Evolutionary conservation across 345 rosid genomes (phyloP).

Genomic region (Limnanthes douglasii): DNA sequence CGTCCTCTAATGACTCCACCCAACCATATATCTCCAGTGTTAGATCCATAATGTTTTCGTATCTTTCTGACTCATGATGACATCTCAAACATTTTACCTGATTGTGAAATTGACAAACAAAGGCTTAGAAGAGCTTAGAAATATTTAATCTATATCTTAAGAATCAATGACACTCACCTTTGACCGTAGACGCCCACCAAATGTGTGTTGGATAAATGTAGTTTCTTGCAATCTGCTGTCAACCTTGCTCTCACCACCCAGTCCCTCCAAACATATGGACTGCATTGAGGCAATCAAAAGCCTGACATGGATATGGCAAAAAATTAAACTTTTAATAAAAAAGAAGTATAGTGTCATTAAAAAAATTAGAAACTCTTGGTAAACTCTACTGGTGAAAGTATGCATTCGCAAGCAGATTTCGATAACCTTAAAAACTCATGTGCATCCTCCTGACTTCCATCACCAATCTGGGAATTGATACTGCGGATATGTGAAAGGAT

Average conservation of each 20-base stretch:
- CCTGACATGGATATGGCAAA: conserved; percentile 21
- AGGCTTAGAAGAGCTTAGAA: too few species aligned
- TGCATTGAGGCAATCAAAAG: conserved; percentile 74
- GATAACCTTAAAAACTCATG: conserved; percentile 74
- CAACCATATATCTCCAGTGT: conserved; percentile 72
- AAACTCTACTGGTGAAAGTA: neutral
- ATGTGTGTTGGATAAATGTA: conserved; percentile 70
- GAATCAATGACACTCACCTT: conserved; percentile 26
- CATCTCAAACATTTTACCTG: conserved; percentile 75
- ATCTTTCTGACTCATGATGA: conserved; percentile 63
- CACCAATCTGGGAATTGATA: conserved; percentile 59
- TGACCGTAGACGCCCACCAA: conserved; percentile 68
- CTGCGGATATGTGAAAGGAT: conserved; percentile 51
- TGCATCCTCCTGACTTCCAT: conserved; percentile 88
- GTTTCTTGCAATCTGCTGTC: conserved; percentile 60
- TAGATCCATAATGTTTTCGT: conserved; percentile 79
- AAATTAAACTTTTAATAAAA: conserved; percentile 2
- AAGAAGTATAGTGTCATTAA: neutral
- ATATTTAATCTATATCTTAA: too few species aligned
- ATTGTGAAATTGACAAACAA: conserved; percentile 4
- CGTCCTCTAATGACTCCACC: conserved; percentile 78
- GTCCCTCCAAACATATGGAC: conserved; percentile 64
- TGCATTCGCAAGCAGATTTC: conserved; percentile 6
- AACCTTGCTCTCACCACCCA: conserved; percentile 68
- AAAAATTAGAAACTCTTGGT: conserved; percentile 4